phyloP scores from a whole-genome alignment of 1,139 yeast genomes.

The Yamadazyma sp. region DNA sequence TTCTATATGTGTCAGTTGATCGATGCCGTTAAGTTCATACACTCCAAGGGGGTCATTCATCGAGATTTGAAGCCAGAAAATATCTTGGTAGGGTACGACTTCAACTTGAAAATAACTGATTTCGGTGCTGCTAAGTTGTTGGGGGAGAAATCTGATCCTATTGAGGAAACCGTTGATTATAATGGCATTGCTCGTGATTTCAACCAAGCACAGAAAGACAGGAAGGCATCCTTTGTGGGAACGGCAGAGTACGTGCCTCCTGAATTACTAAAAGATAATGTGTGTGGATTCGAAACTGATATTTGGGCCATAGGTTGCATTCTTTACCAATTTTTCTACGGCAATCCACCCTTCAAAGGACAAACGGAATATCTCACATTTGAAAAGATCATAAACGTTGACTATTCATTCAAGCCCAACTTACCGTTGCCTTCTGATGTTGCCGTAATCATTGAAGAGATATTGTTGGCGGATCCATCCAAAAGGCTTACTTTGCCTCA shows the following conservation, averaged over 20 bases:
- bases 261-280: conserved; percentile 79
- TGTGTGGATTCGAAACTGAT: conserved; percentile 85
- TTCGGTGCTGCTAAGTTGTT: conserved; percentile 95
- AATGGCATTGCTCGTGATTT: conserved; percentile 17
- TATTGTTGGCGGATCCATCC: conserved; percentile 52
- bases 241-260: conserved; percentile 82
- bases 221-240: conserved; percentile 74
- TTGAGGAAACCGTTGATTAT: conserved; percentile 41
- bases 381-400: conserved; percentile 84
- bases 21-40: conserved; percentile 86
- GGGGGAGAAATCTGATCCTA: conserved; percentile 38
- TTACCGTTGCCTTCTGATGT: conserved; percentile 62
- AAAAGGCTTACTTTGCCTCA: conserved; percentile 35
- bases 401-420: conserved; percentile 79
- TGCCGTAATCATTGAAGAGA: conserved; percentile 66
- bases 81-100: conserved; percentile 72
- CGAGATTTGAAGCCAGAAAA: conserved; percentile 97
- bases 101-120: conserved; percentile 90
- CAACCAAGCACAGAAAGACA: conserved; percentile 16
- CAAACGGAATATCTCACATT: conserved; percentile 92
- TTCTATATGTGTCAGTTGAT: conserved; percentile 77
- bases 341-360: conserved; percentile 95
- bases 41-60: conserved; percentile 81
- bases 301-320: conserved; percentile 98
- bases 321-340: conserved; percentile 88